Percentiles rank a stretch among this genome's conserved stretches.
Conservation (phyloP, 768 basidiomycete genomes). For the Tricholoma hemisulphureum region DNA sequence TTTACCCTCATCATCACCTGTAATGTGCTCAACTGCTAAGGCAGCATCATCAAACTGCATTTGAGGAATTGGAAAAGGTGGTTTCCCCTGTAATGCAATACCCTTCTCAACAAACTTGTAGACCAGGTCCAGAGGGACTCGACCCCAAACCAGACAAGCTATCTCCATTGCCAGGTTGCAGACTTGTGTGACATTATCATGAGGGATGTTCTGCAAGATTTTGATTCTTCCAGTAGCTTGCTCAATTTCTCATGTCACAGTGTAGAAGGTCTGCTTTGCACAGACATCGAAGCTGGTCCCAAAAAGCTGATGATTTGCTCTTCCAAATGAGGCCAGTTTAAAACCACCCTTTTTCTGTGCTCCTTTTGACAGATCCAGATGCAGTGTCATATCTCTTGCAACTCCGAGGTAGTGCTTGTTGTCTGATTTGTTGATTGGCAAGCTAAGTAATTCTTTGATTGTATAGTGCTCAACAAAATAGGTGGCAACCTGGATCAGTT, state of each 20-base stretch:
- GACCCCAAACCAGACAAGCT: constrained; percentile 21
- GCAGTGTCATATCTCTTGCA: neutral
- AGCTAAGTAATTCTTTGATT: neutral
- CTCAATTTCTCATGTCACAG: neutral
- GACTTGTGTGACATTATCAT: constrained; percentile 14
- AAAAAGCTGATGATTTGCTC: neutral
- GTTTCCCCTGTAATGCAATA: neutral
- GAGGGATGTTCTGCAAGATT: constrained; percentile 6
- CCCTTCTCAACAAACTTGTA: constrained; percentile 11
- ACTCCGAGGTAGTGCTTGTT: neutral
- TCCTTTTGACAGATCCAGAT: constrained; percentile 1
- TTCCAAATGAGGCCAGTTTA: constrained; percentile 7
- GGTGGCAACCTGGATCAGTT: neutral
- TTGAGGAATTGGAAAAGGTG: constrained; percentile 12
- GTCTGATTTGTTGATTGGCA: neutral
- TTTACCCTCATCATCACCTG: neutral
- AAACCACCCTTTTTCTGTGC: constrained; percentile 7
- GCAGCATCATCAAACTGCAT: constrained; percentile 16
- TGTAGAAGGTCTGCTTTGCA: constrained; percentile 15
- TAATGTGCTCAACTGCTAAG: constrained; percentile 6
- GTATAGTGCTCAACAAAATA: neutral
- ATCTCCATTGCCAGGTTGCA: constrained; percentile 18
- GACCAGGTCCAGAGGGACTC: constrained; percentile 16
- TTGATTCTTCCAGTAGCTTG: neutral
- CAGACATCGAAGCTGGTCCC: constrained; percentile 1